Percentiles rank a stretch among this genome's conserved stretches.
Conservation (phyloP, 495 filamentous ascomycete genomes). For the Trichocladium antarcticum region DNA sequence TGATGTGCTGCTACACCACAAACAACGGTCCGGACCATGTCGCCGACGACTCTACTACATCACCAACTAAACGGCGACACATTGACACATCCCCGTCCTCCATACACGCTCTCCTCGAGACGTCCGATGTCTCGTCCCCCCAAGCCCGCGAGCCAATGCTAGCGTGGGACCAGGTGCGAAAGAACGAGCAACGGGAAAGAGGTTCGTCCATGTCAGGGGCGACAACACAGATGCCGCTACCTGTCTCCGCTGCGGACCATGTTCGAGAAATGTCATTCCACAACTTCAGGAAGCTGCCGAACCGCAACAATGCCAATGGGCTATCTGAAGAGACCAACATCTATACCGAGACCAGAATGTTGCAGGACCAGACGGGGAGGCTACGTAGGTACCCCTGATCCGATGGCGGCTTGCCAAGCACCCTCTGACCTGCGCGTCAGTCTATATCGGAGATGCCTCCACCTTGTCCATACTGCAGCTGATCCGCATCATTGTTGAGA, state of each 20-base stretch:
- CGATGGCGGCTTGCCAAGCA: background rate
- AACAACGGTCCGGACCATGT: slow-evolving; percentile 25
- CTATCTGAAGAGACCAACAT: slow-evolving; percentile 48
- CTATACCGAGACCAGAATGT: slow-evolving; percentile 46
- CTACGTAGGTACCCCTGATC: slow-evolving; percentile 36
- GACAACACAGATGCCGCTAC: slow-evolving; percentile 10
- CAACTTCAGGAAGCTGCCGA: slow-evolving; percentile 44
- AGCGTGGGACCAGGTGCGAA: slow-evolving; percentile 18
- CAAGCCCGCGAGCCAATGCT: slow-evolving; percentile 11
- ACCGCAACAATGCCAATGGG: slow-evolving; percentile 36
- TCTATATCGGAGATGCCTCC: slow-evolving; percentile 65
- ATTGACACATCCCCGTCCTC: slow-evolving; percentile 28
- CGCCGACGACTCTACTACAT: slow-evolving; percentile 26
- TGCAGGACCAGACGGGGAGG: slow-evolving; percentile 47
- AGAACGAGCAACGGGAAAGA: slow-evolving; percentile 8
- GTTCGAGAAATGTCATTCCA: slow-evolving; percentile 13
- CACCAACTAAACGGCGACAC: slow-evolving; percentile 39
- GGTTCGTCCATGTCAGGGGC: slow-evolving; percentile 16
- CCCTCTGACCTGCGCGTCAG: slow-evolving; percentile 18
- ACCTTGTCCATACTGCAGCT: slow-evolving; percentile 61
- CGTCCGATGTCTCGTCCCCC: slow-evolving; percentile 9
- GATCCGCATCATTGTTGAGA: slow-evolving; percentile 61
- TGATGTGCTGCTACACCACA: slow-evolving; percentile 42
- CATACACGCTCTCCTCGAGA: slow-evolving; percentile 14
- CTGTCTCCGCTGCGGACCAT: slow-evolving; percentile 13